Percentiles rank a stretch among this genome's conserved stretches.
Evolutionary conservation across 73 alveolate species (phyloP).

Genomic region (Tetrahymena thermophila): DNA sequence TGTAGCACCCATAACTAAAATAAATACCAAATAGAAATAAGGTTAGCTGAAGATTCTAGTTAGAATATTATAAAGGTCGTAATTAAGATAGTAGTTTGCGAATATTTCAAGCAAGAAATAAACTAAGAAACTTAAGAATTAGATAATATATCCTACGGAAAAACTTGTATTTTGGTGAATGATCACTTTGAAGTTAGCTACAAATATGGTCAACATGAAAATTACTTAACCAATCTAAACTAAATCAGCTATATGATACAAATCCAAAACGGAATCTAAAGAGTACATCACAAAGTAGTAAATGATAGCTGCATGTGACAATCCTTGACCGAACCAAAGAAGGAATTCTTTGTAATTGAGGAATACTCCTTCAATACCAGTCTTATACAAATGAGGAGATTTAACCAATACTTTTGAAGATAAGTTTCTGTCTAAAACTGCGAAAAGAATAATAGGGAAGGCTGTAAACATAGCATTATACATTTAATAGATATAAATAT

Average conservation of each 20-base stretch:
- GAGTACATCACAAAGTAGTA: neutral
- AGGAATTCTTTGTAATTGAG: neutral
- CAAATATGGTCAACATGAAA: neutral
- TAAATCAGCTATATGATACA: neutral
- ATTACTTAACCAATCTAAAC: neutral
- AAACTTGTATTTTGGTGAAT: neutral
- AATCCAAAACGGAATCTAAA: neutral
- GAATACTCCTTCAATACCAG: neutral
- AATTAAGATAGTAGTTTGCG: neutral
- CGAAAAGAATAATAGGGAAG: slow-evolving; percentile 69
- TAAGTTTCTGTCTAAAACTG: slow-evolving; percentile 65
- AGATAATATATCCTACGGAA: neutral
- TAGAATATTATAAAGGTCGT: neutral
- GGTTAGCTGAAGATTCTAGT: neutral
- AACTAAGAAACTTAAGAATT: neutral
- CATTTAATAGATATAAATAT: slow-evolving; percentile 65
- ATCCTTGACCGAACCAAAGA: neutral
- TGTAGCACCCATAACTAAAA: neutral
- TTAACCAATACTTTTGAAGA: neutral
- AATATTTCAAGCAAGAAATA: neutral
- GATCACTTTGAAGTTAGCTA: neutral
- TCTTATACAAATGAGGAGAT: neutral
- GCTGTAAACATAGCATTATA: slow-evolving; percentile 77
- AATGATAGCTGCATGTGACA: neutral
- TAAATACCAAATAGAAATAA: neutral